phyloP scores from a whole-genome alignment of 805 yeast genomes.

The Starmerella powellii region DNA sequence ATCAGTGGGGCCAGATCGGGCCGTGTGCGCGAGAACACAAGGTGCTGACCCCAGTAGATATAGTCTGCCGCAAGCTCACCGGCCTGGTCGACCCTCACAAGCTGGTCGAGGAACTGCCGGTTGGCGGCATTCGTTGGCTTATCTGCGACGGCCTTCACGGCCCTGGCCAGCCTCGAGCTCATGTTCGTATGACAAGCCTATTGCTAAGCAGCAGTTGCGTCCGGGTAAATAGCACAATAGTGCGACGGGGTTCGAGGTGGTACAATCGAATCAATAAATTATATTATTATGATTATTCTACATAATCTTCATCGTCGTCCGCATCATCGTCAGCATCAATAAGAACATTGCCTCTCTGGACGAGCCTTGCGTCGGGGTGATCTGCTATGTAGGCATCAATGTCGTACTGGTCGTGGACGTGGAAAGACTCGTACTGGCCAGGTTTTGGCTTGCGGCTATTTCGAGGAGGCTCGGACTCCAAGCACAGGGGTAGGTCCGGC shows the following conservation, averaged over 20 bases:
- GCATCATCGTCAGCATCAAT: slow-evolving; percentile 3
- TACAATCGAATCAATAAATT: no score
- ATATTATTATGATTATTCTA: not conserved
- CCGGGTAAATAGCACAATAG: no score
- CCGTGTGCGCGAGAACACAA: slow-evolving; percentile 53
- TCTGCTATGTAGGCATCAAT: slow-evolving; percentile 14
- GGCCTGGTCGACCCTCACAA: slow-evolving; percentile 87
- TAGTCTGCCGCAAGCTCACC: slow-evolving; percentile 95
- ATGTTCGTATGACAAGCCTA: no score
- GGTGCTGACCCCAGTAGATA: slow-evolving; percentile 82
- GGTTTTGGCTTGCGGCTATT: not conserved
- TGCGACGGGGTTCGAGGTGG: no score
- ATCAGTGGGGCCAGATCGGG: slow-evolving; percentile 71
- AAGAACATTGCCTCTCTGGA: slow-evolving; percentile 1
- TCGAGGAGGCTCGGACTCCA: slow-evolving; percentile 9
- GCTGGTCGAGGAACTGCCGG: slow-evolving; percentile 22
- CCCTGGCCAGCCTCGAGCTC: slow-evolving; percentile 13
- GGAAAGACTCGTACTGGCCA: slow-evolving; percentile 7
- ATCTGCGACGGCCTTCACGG: slow-evolving; percentile 23
- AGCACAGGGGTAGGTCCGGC: slow-evolving; percentile 14
- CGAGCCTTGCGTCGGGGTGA: slow-evolving; percentile 9
- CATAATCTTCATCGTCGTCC: not conserved
- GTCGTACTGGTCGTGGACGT: slow-evolving; percentile 15
- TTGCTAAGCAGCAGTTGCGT: no score
- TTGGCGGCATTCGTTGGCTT: slow-evolving; percentile 21